A percentile compares a stretch with the other conserved stretches of the same genome.
phyloP scores from a whole-genome alignment of 345 rosid genomes.

The Cardamine resedifolia region DNA sequence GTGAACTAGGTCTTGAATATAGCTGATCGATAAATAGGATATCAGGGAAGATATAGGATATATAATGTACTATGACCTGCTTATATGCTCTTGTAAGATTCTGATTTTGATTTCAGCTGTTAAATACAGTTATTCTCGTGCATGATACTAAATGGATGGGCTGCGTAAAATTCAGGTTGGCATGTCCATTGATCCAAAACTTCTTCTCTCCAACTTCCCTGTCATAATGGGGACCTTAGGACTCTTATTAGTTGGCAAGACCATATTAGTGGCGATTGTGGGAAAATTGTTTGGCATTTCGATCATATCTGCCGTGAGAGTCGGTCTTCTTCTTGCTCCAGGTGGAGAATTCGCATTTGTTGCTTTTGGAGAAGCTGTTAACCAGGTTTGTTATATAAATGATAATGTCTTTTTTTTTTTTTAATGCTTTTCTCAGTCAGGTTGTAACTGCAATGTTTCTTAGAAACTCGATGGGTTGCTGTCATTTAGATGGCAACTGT shows the following conservation, averaged over 20 bases:
- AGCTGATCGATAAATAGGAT: not conserved
- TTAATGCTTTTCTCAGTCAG: conserved; percentile 1
- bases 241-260: conserved; percentile 86
- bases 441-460: conserved; percentile 11
- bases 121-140: not conserved
- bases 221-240: conserved; percentile 74
- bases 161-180: conserved; percentile 69
- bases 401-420: not conserved
- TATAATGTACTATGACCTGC: not conserved
- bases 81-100: not conserved
- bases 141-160: conserved; percentile 34
- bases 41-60: not conserved
- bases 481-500: not conserved
- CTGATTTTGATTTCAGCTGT: conserved; percentile 12
- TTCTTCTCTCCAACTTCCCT: conserved; percentile 87
- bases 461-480: not conserved
- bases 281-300: conserved; percentile 89
- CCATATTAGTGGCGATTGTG: conserved; percentile 64
- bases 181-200: conserved; percentile 99
- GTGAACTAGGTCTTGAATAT: not conserved
- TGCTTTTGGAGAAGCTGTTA: conserved; percentile 99
- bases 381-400: conserved; percentile 61
- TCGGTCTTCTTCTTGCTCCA: conserved; percentile 97
- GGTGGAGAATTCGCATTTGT: conserved; percentile 99
- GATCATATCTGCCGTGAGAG: conserved; percentile 80